Evolutionary conservation across 2,329 filamentous ascomycete species (phyloP).

Genomic region (Talaromyces sp.): DNA sequence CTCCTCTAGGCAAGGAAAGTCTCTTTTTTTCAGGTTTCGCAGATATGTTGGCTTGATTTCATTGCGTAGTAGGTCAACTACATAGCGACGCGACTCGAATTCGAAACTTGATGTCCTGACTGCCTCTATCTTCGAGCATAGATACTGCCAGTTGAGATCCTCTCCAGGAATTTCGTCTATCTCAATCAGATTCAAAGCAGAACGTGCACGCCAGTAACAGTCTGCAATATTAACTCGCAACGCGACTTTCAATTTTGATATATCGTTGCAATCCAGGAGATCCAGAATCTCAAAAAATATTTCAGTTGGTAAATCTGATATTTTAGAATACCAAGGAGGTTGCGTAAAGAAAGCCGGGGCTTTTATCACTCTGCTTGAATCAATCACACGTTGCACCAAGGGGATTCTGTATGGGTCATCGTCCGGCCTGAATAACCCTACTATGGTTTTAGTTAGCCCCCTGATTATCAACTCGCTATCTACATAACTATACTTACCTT

Average conservation of each 20-base stretch:
- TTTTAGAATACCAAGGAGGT: not conserved
- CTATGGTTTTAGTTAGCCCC: too few species aligned
- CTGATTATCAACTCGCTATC: too few species aligned
- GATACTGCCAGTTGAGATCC: too few species aligned
- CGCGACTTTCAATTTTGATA: not conserved
- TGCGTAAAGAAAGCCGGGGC: not conserved
- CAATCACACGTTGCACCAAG: not conserved
- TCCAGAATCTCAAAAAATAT: conserved; percentile 3
- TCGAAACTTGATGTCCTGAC: not conserved
- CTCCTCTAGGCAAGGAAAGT: not conserved
- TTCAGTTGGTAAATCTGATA: not conserved
- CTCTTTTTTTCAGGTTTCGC: not conserved
- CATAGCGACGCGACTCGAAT: conserved; percentile 2
- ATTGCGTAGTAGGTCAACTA: not conserved
- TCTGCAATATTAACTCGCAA: not conserved
- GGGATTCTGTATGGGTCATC: too few species aligned
- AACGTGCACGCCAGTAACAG: conserved; percentile 4
- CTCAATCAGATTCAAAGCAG: conserved; percentile 1
- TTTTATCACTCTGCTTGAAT: conserved; percentile 1
- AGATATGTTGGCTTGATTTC: conserved; percentile 1
- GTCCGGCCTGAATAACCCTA: too few species aligned
- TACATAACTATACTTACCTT: too few species aligned
- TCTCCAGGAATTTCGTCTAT: too few species aligned
- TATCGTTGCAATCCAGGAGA: conserved; percentile 1
- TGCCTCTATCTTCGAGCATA: not conserved